Base-by-base conservation (phyloP, 352 stramenopile genomes). In the Plasmopara halstedii region DNA sequence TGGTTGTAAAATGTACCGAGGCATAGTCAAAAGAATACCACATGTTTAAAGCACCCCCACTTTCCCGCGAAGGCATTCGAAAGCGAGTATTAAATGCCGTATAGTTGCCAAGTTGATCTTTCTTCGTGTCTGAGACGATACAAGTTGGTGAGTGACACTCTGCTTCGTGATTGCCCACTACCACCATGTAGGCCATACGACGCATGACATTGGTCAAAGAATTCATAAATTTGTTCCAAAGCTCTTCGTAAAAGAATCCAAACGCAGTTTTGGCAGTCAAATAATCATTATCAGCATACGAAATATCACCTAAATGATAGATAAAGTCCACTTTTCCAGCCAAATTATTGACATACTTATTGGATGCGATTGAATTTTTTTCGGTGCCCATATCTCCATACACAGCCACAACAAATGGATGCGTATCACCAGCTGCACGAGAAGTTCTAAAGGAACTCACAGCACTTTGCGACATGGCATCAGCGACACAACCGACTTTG, bases 211-310 rank as follows among this genome's bases (percentile, higher is more conserved):
- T 55, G 2, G 69, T 54, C 40, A 85, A 55, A n/a, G 56, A 56
- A 22, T 74, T 67, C 71, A 89, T 83, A 58, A 70, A 91, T 20
- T 62, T 50, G 48, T 91, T 85, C 51, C 70, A 91, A 5, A 61
- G 7, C 40, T 69, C 21, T 34, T 73, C 63, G 43, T 73, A 73
- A 40, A 48, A 67, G 25, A 69, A 68, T 0, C 45, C 63, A 9
- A 64, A 53, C 0, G 29, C 22, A 3, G 35, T 51, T n/a, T 61
- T 53, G 1, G 51, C 50, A n/a, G n/a, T 62, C 29, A 73, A 19
- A 15, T 58, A 70, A 14, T 60, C 53, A 29, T 72, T 71, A 50
- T 76, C 65, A 0, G 65, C 65, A 46, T 76, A 76, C 44, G 65
- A 67, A 27, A 73, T 58, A 42, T 76, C 65, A 4, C 65, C 65